Base-by-base conservation (phyloP, 306 rosid genomes). In the Dalbergia cultrata region DNA sequence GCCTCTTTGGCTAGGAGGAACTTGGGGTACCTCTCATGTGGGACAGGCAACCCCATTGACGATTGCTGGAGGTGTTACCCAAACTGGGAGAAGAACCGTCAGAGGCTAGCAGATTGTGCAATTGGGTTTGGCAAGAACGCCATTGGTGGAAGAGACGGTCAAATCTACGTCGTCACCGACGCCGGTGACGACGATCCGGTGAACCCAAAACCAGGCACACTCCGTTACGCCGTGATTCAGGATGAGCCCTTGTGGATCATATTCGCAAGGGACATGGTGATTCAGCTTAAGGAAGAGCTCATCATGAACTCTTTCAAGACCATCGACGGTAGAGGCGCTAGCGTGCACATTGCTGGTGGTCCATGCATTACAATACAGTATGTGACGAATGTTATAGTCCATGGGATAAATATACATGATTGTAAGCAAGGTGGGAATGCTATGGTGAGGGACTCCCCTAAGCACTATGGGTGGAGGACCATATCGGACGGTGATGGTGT, bases 281-380 rank as follows among this genome's bases (percentile, higher is more conserved):
- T 95, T 37, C 77, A 82, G 43, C 60, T 95, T 21, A 95, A 95
- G 50, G 99, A 95, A 62, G 99, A 95, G 67, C 80, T 95, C 3
- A 95, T 95, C 34, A 95, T 95, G 98, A 95, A 93, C 83, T 95
- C 99, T 0, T 95, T 93, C 85, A 95, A 95, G 63, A 95, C 99
- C 8, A 59, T 95, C 12, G 99, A 95, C 68, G 99, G 99, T 0
- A 80, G 99, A 63, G 99, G 99, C 0, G 94, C 98, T 0, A 91
- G 96, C 66, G 99, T 95, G 0, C 99, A 95, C 85, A 95, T 95
- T 63, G 90, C 99, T 13, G 97, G 96, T 1, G 99, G 99, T 14
- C 99, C 99, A 8, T 95, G 99, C 90, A 95, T 95, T 7, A 95
- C 99, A 0, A 67, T 95, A 5, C 99, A 95, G 67, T 95, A 14